Evolutionary conservation across 768 basidiomycete genomes (phyloP).

Genomic region (Lyophyllum shimeji): DNA sequence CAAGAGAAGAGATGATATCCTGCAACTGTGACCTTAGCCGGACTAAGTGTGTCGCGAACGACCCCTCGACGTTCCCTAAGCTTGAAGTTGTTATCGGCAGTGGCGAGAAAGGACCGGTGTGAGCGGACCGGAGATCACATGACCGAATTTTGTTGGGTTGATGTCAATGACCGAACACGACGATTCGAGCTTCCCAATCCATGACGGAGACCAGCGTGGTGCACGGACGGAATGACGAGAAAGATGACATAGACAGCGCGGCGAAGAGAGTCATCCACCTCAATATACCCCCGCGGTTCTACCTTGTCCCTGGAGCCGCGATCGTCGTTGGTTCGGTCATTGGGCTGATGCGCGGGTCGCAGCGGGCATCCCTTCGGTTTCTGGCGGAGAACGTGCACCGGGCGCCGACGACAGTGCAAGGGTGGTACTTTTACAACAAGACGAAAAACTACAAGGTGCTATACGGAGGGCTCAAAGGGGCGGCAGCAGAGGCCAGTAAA

Average conservation of each 20-base stretch:
- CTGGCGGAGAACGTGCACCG: conserved; percentile 93
- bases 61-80: neutral
- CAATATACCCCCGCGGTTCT: conserved; percentile 54
- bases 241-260: conserved; percentile 15
- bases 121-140: conserved; percentile 11
- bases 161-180: neutral
- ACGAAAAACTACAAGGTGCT: conserved; percentile 91
- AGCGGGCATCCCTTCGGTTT: conserved; percentile 72
- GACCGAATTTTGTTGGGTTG: neutral
- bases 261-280: conserved; percentile 12
- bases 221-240: conserved; percentile 1
- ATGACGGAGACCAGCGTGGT: conserved; percentile 8
- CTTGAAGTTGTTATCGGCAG: neutral
- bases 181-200: neutral
- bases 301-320: conserved; percentile 61
- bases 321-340: conserved; percentile 62
- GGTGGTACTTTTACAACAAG: conserved; percentile 97
- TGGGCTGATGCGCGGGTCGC: conserved; percentile 72
- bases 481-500: conserved; percentile 52
- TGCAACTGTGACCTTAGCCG: neutral
- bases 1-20: neutral
- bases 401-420: conserved; percentile 79
- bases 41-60: neutral
- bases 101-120: neutral
- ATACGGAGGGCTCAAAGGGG: conserved; percentile 69